These are phyloP conservation scores for Fusarium tjaetaba DNA, from an alignment of 2,329 filamentous ascomycete genomes.

Conservation along the genomic window DNA sequence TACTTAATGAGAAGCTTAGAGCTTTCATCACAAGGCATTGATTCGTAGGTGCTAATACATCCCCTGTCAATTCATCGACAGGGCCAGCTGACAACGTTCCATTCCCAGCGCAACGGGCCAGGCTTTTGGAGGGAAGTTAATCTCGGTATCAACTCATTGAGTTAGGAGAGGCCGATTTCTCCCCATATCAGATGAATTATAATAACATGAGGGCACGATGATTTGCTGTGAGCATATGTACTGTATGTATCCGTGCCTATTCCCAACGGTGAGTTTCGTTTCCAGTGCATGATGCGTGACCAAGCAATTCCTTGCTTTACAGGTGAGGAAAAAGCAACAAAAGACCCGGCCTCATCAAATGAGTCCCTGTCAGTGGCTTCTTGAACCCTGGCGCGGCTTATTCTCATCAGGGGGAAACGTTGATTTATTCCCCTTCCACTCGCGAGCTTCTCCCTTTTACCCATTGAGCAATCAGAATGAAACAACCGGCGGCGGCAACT, in stretches of 20 bases:
- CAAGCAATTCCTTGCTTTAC: conserved; percentile 4
- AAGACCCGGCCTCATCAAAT: conserved; percentile 14
- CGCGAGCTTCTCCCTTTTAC: conserved; percentile 3
- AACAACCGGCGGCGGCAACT: conserved; percentile 38
- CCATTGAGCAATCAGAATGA: conserved; percentile 41
- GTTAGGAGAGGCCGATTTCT: conserved; percentile 29
- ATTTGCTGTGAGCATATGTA: not conserved
- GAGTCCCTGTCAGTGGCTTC: conserved; percentile 17
- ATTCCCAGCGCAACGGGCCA: conserved; percentile 43
- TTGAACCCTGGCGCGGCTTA: conserved; percentile 17
- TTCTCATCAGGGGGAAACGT: conserved; percentile 31
- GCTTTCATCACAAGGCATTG: not conserved
- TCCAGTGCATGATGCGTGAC: not conserved
- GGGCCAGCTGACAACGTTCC: conserved; percentile 27
- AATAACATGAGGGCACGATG: not conserved
- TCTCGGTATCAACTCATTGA: conserved; percentile 41
- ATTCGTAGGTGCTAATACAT: conserved; percentile 9
- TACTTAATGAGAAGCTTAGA: not conserved
- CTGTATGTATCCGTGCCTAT: not conserved
- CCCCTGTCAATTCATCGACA: conserved; percentile 25
- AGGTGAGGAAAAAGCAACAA: conserved; percentile 27
- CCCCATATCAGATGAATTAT: conserved; percentile 22
- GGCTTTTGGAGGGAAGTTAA: conserved; percentile 36
- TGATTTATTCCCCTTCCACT: conserved; percentile 22
- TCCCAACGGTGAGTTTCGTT: not conserved